A percentile compares a stretch with the other conserved stretches of the same genome.
These are phyloP conservation scores for Neurospora tetrasperma DNA, from an alignment of 495 filamentous ascomycete genomes.

Conservation along the genomic window DNA sequence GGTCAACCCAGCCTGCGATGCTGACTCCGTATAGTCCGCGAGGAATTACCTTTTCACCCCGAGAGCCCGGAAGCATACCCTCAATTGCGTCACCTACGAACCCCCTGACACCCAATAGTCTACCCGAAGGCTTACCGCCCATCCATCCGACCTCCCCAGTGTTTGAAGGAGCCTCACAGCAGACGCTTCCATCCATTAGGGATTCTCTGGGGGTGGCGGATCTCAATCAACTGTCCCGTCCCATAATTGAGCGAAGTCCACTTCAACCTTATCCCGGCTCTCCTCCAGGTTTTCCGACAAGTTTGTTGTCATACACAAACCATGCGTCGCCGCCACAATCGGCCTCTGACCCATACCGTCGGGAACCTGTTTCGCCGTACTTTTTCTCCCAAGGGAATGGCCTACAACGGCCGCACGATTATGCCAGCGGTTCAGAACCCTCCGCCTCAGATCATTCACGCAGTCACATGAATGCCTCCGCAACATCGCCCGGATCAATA, in stretches of 20 bases:
- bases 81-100: slow-evolving; percentile 20
- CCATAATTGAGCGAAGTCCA: slow-evolving; percentile 19
- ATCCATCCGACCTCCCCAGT: slow-evolving; percentile 37
- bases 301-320: slow-evolving; percentile 11
- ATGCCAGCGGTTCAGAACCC: slow-evolving; percentile 19
- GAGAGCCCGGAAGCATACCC: slow-evolving; percentile 18
- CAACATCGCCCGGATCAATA: slow-evolving; percentile 29
- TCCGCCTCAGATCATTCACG: slow-evolving; percentile 21
- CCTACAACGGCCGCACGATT: slow-evolving; percentile 12
- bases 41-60: slow-evolving; percentile 17
- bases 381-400: slow-evolving; percentile 11
- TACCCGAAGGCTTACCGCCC: slow-evolving; percentile 37
- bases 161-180: slow-evolving; percentile 27
- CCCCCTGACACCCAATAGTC: slow-evolving; percentile 17
- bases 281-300: slow-evolving; percentile 13
- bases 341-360: slow-evolving; percentile 16
- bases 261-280: slow-evolving; percentile 14
- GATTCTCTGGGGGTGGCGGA: slow-evolving; percentile 25
- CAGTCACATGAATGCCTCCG: neutral
- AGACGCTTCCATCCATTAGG: slow-evolving; percentile 37
- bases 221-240: slow-evolving; percentile 48
- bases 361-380: slow-evolving; percentile 16
- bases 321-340: slow-evolving; percentile 30
- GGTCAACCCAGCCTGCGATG: slow-evolving; percentile 7
- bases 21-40: slow-evolving; percentile 15